A percentile compares a stretch with the other conserved stretches of the same genome.
Evolutionary conservation across 768 basidiomycete genomes (phyloP).

Genomic region (Sutorius australiensis): DNA sequence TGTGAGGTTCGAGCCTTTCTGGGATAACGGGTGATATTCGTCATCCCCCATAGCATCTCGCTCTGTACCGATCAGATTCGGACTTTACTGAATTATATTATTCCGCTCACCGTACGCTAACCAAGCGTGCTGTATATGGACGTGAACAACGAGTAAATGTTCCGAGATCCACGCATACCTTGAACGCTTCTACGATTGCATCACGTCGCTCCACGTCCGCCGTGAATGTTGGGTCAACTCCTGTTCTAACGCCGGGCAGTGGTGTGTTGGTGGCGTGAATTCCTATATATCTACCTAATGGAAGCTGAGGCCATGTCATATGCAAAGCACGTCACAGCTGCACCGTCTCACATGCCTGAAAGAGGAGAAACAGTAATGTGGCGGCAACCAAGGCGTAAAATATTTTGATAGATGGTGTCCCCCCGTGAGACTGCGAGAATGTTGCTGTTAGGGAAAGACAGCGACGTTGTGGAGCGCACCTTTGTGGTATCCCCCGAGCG

Average conservation of each 20-base stretch:
- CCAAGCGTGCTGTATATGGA: slow-evolving; percentile 70
- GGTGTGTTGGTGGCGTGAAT: background rate
- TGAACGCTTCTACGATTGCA: slow-evolving; percentile 76
- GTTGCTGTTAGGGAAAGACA: background rate
- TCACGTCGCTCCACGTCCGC: slow-evolving; percentile 63
- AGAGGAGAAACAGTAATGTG: slow-evolving; percentile 10
- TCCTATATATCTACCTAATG: slow-evolving; percentile 3
- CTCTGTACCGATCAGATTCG: slow-evolving; percentile 44
- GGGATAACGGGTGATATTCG: slow-evolving; percentile 85
- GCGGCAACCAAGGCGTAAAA: slow-evolving; percentile 11
- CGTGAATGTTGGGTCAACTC: slow-evolving; percentile 26
- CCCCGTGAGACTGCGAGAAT: slow-evolving; percentile 1
- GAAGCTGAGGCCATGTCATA: slow-evolving; percentile 16
- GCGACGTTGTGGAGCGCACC: background rate
- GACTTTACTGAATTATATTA: background rate
- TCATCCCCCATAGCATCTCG: slow-evolving; percentile 88
- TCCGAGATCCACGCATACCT: slow-evolving; percentile 42
- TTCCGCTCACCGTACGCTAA: slow-evolving; percentile 64
- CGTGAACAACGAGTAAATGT: slow-evolving; percentile 4
- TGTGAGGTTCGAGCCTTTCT: slow-evolving; percentile 74
- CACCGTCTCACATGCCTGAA: slow-evolving; percentile 17
- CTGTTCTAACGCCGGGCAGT: slow-evolving; percentile 21
- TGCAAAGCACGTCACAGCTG: background rate
- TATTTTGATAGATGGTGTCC: background rate
- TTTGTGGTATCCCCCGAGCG: background rate